Conservation (phyloP, 2,329 filamentous ascomycete genomes). For the Monosporascus sp. region DNA sequence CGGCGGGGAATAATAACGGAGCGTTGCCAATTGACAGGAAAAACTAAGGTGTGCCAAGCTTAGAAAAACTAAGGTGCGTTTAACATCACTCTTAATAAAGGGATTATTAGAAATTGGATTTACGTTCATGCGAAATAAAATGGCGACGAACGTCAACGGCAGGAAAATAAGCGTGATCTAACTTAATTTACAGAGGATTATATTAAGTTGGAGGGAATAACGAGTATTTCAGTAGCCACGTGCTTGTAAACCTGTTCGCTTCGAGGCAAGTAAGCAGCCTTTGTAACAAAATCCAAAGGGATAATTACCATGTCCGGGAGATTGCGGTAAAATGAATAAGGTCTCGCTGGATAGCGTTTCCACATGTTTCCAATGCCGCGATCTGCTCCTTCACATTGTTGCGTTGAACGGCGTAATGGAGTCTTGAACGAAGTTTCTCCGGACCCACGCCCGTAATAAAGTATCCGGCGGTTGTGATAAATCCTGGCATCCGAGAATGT, state of each 20-base stretch:
- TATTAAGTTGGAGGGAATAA: not conserved
- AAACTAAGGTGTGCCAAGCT: no score
- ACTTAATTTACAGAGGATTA: conserved; percentile 1
- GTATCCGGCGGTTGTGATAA: not conserved
- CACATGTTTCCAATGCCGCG: not conserved
- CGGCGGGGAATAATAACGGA: no score
- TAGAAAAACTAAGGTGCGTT: no score
- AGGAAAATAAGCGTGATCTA: conserved; percentile 3
- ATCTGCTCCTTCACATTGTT: not conserved
- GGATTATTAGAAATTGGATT: not conserved
- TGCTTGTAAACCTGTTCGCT: conserved; percentile 1
- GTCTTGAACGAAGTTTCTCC: no score
- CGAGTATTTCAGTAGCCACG: not conserved
- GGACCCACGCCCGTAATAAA: no score
- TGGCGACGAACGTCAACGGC: conserved; percentile 2
- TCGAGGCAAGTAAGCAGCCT: not conserved
- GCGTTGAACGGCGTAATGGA: no score
- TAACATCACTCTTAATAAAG: no score
- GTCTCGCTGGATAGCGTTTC: not conserved
- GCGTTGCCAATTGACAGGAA: no score
- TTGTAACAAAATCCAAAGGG: not conserved
- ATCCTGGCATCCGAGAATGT: not conserved
- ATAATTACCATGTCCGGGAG: not conserved
- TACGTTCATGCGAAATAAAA: conserved; percentile 2
- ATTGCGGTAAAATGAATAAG: not conserved